Evolutionary conservation across 2,329 filamentous ascomycete species (phyloP).

Genomic region (Coniella vitis): DNA sequence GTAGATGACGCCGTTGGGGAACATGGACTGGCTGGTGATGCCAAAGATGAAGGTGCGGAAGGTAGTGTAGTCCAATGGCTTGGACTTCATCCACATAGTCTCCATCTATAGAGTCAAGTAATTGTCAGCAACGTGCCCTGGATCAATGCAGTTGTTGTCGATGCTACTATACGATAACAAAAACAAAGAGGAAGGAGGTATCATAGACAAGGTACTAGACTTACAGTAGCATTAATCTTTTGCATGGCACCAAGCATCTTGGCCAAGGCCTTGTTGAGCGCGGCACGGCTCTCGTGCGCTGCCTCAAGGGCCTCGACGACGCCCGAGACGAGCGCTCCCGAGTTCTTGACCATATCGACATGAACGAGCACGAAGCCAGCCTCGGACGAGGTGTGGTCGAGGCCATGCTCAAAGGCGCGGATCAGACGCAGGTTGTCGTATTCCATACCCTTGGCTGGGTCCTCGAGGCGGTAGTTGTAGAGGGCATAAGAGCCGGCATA

Average conservation of each 20-base stretch:
- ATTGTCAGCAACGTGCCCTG: not conserved
- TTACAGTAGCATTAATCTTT: slow-evolving; percentile 59
- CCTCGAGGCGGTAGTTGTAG: slow-evolving; percentile 58
- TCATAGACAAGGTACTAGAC: not conserved
- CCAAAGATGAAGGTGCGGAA: slow-evolving; percentile 98
- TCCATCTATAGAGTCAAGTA: slow-evolving; percentile 52
- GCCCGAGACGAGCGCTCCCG: slow-evolving; percentile 68
- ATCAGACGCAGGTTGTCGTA: slow-evolving; percentile 73
- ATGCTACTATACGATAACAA: no score
- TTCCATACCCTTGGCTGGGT: slow-evolving; percentile 49
- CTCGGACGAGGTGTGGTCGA: slow-evolving; percentile 77
- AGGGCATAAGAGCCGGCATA: slow-evolving; percentile 65
- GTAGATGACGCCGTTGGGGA: slow-evolving; percentile 85
- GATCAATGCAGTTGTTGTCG: not conserved
- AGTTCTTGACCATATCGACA: slow-evolving; percentile 90
- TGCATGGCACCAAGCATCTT: slow-evolving; percentile 57
- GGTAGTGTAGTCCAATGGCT: slow-evolving; percentile 74
- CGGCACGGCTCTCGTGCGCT: slow-evolving; percentile 38
- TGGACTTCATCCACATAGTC: slow-evolving; percentile 84
- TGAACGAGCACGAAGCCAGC: slow-evolving; percentile 95
- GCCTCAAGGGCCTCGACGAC: slow-evolving; percentile 60
- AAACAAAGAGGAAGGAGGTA: not conserved
- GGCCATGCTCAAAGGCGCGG: slow-evolving; percentile 83
- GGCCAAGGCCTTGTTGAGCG: slow-evolving; percentile 58
- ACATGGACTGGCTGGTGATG: slow-evolving; percentile 90